Conservation (phyloP, 2,329 filamentous ascomycete genomes). For the Neonectria magnoliae region DNA sequence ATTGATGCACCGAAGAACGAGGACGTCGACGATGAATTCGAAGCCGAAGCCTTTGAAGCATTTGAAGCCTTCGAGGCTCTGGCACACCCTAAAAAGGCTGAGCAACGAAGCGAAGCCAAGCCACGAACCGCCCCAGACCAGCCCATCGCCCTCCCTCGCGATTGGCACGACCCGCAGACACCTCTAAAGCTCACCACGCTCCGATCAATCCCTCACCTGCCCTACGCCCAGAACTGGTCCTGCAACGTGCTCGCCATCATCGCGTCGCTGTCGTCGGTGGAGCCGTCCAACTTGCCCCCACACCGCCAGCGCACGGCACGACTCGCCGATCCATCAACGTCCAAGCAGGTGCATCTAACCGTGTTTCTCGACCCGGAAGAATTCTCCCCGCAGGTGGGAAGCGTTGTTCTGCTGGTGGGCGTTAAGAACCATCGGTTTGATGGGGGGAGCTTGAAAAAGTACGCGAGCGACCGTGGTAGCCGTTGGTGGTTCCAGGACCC, state of each 20-base stretch:
- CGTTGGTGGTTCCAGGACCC: slow-evolving; percentile 65
- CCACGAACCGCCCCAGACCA: slow-evolving; percentile 17
- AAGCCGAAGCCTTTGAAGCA: slow-evolving; percentile 46
- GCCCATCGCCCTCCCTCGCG: slow-evolving; percentile 52
- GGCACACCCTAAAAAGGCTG: slow-evolving; percentile 34
- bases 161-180: slow-evolving; percentile 52
- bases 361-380: slow-evolving; percentile 63
- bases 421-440: slow-evolving; percentile 69
- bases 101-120: slow-evolving; percentile 22
- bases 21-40: slow-evolving; percentile 26
- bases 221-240: slow-evolving; percentile 68
- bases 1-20: background rate
- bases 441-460: slow-evolving; percentile 57
- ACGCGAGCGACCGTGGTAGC: slow-evolving; percentile 50
- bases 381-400: slow-evolving; percentile 59
- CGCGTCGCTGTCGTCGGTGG: slow-evolving; percentile 56
- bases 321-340: slow-evolving; percentile 61
- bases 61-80: slow-evolving; percentile 53
- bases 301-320: slow-evolving; percentile 63
- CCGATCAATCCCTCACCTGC: slow-evolving; percentile 60
- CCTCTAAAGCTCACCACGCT: slow-evolving; percentile 64
- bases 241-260: slow-evolving; percentile 65
- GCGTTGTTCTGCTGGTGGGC: slow-evolving; percentile 61
- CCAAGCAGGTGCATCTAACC: slow-evolving; percentile 62
- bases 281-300: slow-evolving; percentile 60